Evolutionary conservation across 805 yeast species (phyloP), one percentile per base, ranked within the genome.

Genomic region (Candida broadrunensis): DNA sequence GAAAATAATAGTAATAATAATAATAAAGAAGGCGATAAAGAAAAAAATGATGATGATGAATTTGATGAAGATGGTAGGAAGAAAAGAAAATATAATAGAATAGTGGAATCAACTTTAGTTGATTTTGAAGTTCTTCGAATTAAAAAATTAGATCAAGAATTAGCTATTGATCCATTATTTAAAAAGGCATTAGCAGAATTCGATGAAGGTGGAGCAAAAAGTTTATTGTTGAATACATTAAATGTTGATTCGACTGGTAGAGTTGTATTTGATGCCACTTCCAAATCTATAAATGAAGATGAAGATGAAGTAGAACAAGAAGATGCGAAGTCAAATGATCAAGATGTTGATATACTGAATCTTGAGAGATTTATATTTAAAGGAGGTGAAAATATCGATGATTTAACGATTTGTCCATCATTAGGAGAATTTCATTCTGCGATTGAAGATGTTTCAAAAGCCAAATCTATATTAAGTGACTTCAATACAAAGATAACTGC

Each of bases 151-250:
- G 88, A 83, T 37, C 78, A 78, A 54, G 88, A 82, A 51, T 59
- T 81, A 17, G 73, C 73, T 26, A 80, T 83, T 27, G 91, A 85
- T 60, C 91, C 91, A 0, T 65, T 85, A 21, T 85, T 85, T 59
- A 83, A 82, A 49, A 83, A 81, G 52, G 84, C 88, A 0, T 64
- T 85, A 37, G 80, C 88, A 0, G 90, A 84, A 38, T 85, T 85
- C 50, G 93, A 85, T 56, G 91, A 85, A 63, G 90, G 90, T 30
- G 91, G 93, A 2, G 83, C 91, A 6, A 85, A 82, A 53, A 78
- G 86, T 44, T 64, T 85, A 37, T 60, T 85, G 33, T 56, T 83
- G 46, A 85, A 85, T 46, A 77, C 86, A 0, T 68, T 85, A 34
- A 70, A 71, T 45, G 67, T 80, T 13, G 83, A 83, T 50, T 41